Evolutionary conservation across 768 basidiomycete genomes (phyloP).

Genomic region (Imleria badia): DNA sequence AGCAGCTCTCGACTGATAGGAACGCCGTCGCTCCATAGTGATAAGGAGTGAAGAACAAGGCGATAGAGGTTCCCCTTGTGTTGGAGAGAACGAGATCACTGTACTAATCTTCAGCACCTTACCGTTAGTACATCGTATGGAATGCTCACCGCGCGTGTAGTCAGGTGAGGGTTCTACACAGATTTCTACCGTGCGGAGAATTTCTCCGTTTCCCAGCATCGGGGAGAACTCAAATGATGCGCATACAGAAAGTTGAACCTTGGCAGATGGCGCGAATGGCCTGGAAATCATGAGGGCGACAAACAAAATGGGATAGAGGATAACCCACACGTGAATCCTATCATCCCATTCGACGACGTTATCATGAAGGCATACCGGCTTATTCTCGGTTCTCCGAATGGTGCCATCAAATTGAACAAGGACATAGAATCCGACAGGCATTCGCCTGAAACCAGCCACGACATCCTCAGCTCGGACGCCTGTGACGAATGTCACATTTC

Average conservation of each 20-base stretch:
- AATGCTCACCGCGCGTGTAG: not conserved
- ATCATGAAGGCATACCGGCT: not conserved
- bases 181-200: not conserved
- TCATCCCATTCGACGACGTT: not conserved
- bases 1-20: not conserved
- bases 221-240: conserved; percentile 6
- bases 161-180: not conserved
- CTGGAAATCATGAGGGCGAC: not conserved
- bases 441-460: no score
- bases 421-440: no score
- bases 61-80: no score
- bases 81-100: not conserved
- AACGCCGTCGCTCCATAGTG: no score
- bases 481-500: no score
- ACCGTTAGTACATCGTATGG: not conserved
- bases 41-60: not conserved
- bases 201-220: not conserved
- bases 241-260: no score
- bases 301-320: not conserved
- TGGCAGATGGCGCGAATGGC: not conserved
- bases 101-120: not conserved
- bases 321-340: not conserved
- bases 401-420: no score
- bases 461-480: no score
- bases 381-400: no score